Evolutionary conservation across 2,329 filamentous ascomycete species (phyloP), one percentile per base, ranked within the genome.

Genomic region (Shiraia bambusicola): DNA sequence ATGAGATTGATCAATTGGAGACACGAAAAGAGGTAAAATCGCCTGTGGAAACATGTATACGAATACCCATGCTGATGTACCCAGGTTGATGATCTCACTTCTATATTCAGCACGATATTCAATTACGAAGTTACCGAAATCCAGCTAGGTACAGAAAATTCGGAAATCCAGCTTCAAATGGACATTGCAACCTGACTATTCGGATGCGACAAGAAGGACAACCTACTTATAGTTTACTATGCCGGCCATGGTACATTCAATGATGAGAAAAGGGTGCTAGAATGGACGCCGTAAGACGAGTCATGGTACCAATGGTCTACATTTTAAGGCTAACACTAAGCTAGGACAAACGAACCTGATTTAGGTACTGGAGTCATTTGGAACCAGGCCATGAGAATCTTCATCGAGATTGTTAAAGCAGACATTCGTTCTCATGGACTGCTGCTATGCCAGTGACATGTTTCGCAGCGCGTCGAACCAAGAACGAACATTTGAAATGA

Each of bases 351-450:
- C 16, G 30, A 32, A 10, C 6, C 27, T 6, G 26, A n/a, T 28
- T 14, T 30, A 14, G 8, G 11, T 8, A 28, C n/a, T 26, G 24
- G 34, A 13, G 42, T 41, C 2, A 34, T 35, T 33, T 54, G 52
- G 52, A 44, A 48, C 15, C 24, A 29, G 14, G 42, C 41, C 9
- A 45, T 56, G 7, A 40, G 22, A 8, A 12, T 24, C 2, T 37
- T 58, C 9, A 14, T 37, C n/a, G 34, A 54, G 2, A 28, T 38
- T 3, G 38, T 41, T 1, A 17, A 43, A 6, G 42, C 42, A 10
- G 54, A 59, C 27, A 8, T 44, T 61, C 12, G 27, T 38, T 9
- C 56, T 61, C 15, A 45, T 59, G 35, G 56, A 61, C 37, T 52
- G 49, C 34, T 61, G 58, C 41, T 59, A 38, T 27, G 50, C 58